Percentiles rank a stretch among this genome's conserved stretches.
These are phyloP conservation scores for Aureobasidium sp. DNA, from an alignment of 2,329 filamentous ascomycete species.

Conservation along the genomic window DNA sequence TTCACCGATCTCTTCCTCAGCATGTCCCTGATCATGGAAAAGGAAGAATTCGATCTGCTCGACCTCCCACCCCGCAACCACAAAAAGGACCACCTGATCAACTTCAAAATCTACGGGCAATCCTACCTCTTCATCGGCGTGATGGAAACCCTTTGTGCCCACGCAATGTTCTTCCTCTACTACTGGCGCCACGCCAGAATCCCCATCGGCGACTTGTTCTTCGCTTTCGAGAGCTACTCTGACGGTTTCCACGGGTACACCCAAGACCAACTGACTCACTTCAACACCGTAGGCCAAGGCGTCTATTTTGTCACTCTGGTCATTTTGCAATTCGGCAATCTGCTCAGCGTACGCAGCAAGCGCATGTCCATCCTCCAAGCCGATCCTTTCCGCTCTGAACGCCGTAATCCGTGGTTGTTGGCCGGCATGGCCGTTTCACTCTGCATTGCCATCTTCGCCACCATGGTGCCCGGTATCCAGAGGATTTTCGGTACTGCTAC, in stretches of 20 bases:
- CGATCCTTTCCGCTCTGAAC: constrained; percentile 38
- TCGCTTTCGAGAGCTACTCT: constrained; percentile 44
- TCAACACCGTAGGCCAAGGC: constrained; percentile 45
- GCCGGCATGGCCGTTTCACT: constrained; percentile 43
- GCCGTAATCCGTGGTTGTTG: constrained; percentile 47
- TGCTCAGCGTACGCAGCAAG: constrained; percentile 46
- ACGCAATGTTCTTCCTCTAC: constrained; percentile 51
- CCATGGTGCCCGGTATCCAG: constrained; percentile 46
- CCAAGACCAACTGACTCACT: constrained; percentile 38
- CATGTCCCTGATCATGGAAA: constrained; percentile 49
- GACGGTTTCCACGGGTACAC: constrained; percentile 47
- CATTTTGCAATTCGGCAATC: constrained; percentile 49
- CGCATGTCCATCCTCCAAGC: constrained; percentile 47
- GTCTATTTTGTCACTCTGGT: constrained; percentile 52
- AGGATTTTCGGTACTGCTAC: constrained; percentile 42
- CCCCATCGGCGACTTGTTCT: constrained; percentile 42
- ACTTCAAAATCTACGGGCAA: constrained; percentile 45
- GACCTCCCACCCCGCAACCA: constrained; percentile 46
- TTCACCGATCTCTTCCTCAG: constrained; percentile 50
- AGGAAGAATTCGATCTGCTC: constrained; percentile 49
- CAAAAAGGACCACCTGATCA: constrained; percentile 47
- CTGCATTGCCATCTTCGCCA: constrained; percentile 48
- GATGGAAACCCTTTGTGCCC: constrained; percentile 45
- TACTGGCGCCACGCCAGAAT: constrained; percentile 44
- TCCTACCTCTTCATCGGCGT: constrained; percentile 48